These are phyloP conservation scores for Neoascochyta sp. DNA, from an alignment of 2,329 filamentous ascomycete genomes.

Conservation along the genomic window DNA sequence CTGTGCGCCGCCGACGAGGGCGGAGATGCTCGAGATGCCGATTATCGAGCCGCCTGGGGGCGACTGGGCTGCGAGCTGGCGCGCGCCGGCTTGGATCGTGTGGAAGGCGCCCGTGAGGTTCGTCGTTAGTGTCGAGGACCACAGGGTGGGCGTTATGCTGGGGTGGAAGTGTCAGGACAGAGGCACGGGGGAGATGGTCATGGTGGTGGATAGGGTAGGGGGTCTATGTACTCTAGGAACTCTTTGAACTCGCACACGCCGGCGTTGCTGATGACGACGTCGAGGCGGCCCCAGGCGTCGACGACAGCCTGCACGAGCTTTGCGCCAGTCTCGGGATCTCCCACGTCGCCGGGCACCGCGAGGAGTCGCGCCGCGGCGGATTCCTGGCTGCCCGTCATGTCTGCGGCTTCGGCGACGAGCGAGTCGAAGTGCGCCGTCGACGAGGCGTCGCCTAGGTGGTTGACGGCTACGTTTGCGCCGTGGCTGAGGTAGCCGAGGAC, in stretches of 20 bases:
- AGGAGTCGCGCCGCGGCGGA: constrained; percentile 50
- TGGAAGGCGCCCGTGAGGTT: constrained; percentile 91
- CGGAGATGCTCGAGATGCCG: constrained; percentile 68
- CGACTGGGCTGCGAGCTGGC: constrained; percentile 69
- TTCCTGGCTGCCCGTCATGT: constrained; percentile 15
- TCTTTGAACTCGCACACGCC: constrained; percentile 86
- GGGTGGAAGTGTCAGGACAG: neutral
- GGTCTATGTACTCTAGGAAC: constrained; percentile 69
- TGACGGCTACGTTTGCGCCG: constrained; percentile 74
- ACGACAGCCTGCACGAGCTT: constrained; percentile 66
- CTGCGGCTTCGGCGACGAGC: constrained; percentile 43
- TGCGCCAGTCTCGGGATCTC: constrained; percentile 66
- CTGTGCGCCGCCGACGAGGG: constrained; percentile 70
- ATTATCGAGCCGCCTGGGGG: constrained; percentile 73
- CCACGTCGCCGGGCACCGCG: constrained; percentile 72
- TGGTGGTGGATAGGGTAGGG: neutral
- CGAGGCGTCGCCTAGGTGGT: constrained; percentile 64
- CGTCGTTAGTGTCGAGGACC: constrained; percentile 67
- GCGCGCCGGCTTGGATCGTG: constrained; percentile 76
- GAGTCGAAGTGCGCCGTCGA: constrained; percentile 47
- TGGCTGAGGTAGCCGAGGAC: constrained; percentile 73
- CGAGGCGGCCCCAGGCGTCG: constrained; percentile 51
- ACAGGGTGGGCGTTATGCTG: constrained; percentile 65
- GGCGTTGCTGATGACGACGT: constrained; percentile 82
- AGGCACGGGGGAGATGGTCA: no score